Conservation (phyloP, 257 asterid genomes). For the Solanum ossicruentum region DNA sequence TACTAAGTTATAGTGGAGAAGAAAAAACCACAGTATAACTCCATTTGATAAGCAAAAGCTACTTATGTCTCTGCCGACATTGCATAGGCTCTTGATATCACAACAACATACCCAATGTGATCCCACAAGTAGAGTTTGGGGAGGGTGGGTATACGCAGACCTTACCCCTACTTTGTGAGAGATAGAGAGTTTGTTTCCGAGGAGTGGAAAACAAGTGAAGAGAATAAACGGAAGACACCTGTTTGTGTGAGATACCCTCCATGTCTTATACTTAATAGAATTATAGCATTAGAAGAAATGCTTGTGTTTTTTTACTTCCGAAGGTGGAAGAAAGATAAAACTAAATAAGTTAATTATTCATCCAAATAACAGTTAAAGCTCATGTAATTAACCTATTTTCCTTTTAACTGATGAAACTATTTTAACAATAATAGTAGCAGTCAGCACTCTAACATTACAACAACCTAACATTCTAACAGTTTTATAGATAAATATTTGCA, state of each 20-base stretch:
- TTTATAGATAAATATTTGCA: neutral
- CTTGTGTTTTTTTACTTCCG: neutral
- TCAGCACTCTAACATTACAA: neutral
- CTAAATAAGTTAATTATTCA: neutral
- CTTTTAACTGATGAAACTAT: neutral
- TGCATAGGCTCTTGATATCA: neutral
- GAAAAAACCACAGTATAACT: neutral
- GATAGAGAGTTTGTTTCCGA: no score
- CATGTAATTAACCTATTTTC: neutral
- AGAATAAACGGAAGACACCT: neutral
- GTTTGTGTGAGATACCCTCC: neutral
- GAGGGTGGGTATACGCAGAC: no score
- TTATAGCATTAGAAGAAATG: neutral
- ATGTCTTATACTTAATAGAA: neutral
- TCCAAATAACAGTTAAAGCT: neutral
- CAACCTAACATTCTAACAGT: neutral
- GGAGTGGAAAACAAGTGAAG: neutral
- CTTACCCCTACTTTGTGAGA: no score
- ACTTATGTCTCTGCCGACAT: neutral
- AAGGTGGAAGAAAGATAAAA: neutral
- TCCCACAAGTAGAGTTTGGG: no score
- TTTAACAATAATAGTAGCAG: neutral
- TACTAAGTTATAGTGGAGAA: neutral
- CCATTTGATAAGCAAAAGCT: neutral
- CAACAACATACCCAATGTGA: no score